Conservation (phyloP, 2,329 filamentous ascomycete genomes). For the Myriosclerotinia duriaeana region DNA sequence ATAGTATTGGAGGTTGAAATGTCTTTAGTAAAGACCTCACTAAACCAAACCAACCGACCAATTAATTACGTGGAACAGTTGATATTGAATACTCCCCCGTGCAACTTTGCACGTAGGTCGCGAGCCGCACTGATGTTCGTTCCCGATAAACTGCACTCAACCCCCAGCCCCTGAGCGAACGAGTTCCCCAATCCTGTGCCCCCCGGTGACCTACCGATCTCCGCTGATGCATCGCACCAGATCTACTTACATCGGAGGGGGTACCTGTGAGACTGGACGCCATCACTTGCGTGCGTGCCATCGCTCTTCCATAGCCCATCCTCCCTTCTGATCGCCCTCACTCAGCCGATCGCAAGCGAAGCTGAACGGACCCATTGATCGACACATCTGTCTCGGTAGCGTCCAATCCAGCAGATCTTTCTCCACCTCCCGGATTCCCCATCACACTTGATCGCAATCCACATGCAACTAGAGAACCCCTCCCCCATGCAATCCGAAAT, state of each 20-base stretch:
- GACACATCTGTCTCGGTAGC: conserved; percentile 10
- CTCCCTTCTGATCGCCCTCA: neutral
- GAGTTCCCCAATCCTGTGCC: neutral
- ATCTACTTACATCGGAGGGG: neutral
- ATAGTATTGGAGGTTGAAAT: neutral
- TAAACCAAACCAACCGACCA: neutral
- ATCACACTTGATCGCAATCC: neutral
- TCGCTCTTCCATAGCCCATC: too few relatives aligned
- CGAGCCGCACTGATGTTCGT: neutral
- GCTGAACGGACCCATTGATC: neutral
- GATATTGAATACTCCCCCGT: neutral
- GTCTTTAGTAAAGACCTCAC: neutral
- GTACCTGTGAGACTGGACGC: neutral
- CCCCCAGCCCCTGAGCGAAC: neutral
- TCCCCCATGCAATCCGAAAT: neutral
- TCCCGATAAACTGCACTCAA: neutral
- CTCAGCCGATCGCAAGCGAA: conserved; percentile 2
- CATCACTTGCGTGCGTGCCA: too few relatives aligned
- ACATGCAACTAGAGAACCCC: conserved; percentile 17
- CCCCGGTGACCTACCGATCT: neutral
- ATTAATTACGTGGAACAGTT: neutral
- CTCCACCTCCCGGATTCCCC: neutral
- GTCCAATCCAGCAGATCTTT: neutral
- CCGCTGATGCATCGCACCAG: conserved; percentile 1
- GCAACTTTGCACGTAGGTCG: too few relatives aligned